Evolutionary conservation across 495 filamentous ascomycete species (phyloP).

Genomic region (Letharia lupina): DNA sequence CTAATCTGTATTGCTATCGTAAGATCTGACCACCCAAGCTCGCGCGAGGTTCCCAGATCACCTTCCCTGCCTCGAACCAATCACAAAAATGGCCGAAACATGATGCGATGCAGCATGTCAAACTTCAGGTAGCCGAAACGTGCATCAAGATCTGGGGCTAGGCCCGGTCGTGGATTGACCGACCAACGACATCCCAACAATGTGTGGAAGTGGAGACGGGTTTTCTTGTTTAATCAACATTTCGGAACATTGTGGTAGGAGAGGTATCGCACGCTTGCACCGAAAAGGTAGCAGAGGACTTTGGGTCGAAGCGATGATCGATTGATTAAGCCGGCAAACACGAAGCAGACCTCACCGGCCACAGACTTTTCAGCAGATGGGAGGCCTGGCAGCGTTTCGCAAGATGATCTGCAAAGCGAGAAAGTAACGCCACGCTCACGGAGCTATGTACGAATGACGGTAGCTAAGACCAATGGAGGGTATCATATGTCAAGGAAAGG

Average conservation of each 20-base stretch:
- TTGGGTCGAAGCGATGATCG: not conserved
- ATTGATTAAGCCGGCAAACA: not conserved
- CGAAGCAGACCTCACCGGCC: not conserved
- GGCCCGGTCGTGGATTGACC: not conserved
- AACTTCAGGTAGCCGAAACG: not conserved
- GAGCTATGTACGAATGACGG: constrained; percentile 2
- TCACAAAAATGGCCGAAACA: not conserved
- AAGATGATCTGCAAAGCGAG: not conserved
- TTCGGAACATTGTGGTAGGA: not conserved
- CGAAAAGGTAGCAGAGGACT: not conserved
- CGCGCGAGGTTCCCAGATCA: not conserved
- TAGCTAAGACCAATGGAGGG: constrained; percentile 3
- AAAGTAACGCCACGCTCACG: constrained; percentile 5
- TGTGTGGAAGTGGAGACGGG: not conserved
- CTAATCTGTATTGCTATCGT: not conserved
- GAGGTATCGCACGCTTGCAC: not conserved
- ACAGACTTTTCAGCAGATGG: not conserved
- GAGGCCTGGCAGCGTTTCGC: not conserved
- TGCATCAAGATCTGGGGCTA: constrained; percentile 3
- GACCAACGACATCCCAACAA: not conserved
- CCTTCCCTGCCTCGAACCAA: not conserved
- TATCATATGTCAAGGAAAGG: not conserved
- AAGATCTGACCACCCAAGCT: no score
- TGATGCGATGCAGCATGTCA: constrained; percentile 3
- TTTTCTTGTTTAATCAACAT: not conserved